Evolutionary conservation across 2,329 filamentous ascomycete genomes (phyloP).

Genomic region (Aspergillus unguis): DNA sequence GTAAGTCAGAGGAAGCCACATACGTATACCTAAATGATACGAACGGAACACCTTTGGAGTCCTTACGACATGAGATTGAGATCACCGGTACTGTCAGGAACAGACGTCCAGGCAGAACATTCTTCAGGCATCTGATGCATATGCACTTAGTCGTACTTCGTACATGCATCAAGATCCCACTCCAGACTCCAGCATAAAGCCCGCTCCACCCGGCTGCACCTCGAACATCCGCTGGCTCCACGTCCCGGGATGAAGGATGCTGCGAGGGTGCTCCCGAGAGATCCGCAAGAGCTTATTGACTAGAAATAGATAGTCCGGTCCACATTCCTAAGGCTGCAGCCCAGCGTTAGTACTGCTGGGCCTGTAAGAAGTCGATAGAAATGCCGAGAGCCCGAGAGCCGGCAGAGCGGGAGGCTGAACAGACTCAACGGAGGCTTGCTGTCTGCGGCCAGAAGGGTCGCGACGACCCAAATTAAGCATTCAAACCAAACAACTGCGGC

Average conservation of each 20-base stretch:
- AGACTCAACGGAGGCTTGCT: too few species aligned
- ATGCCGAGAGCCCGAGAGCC: too few species aligned
- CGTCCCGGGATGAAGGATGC: neutral
- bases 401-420: too few species aligned
- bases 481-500: too few species aligned
- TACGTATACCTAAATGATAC: too few species aligned
- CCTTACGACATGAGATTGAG: neutral
- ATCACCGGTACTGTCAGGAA: neutral
- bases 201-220: slow-evolving; percentile 5
- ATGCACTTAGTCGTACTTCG: neutral
- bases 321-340: slow-evolving; percentile 11
- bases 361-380: too few species aligned
- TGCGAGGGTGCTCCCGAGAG: slow-evolving; percentile 7
- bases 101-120: slow-evolving; percentile 7
- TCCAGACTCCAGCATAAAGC: neutral
- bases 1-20: too few species aligned
- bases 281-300: slow-evolving; percentile 3
- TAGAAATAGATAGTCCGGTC: neutral
- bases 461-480: too few species aligned
- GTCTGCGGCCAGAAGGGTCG: too few species aligned
- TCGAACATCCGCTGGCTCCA: slow-evolving; percentile 2
- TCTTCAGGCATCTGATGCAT: slow-evolving; percentile 2
- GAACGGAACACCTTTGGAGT: too few species aligned
- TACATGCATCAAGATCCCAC: slow-evolving; percentile 1
- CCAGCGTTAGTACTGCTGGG: neutral